Base-by-base conservation (phyloP, 1,284 basidiomycete species). In the Apiotrichum veenhuisii region DNA sequence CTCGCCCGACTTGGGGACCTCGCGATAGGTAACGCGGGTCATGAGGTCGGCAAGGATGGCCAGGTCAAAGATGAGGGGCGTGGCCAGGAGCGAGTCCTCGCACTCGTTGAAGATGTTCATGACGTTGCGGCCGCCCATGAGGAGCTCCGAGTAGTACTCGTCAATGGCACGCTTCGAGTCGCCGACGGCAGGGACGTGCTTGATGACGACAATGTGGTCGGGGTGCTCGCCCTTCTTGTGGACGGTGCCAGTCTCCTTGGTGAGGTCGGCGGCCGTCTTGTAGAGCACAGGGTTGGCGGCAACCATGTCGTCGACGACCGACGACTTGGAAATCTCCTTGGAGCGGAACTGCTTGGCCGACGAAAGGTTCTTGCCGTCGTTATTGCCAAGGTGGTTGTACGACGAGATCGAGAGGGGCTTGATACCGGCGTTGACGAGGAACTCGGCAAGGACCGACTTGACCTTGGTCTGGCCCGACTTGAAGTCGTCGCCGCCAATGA, bases 351-450 rank as follows among this genome's bases (percentile, higher is more conserved):
- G 94, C 63, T 80, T 82, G 77, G 92, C 89, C n/a, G 91, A 87
- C 58, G 85, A 88, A 71, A 98, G 80, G 81, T 97, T 96, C 79
- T 87, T 86, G 33, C 93, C 94, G 74, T 97, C 94, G 76, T 98
- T 98, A 84, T 98, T 98, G 41, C 96, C 95, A 52, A 98, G 85
- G 78, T 98, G 95, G 83, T 98, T 98, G 84, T 98, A 98, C 33
- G 89, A 93, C 26, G 93, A 88, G 68, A 98, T 96, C 59, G 89
- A 91, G 74, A 96, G 85, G 30, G 94, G 94, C 82, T 98, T 98
- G 84, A 98, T 98, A 66, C 95, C 95, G 11, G 94, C 93, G 77
- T 98, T 97, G 76, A 98, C 94, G 64, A 98, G 85, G 84, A 96
- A 98, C 81, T 98, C 95, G 61, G 93, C 91, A 48, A 98, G 82